Percentiles rank a stretch among this genome's conserved stretches.
phyloP scores from a whole-genome alignment of 129 eudicot genomes.

The Ambrosia artemisiifolia region DNA sequence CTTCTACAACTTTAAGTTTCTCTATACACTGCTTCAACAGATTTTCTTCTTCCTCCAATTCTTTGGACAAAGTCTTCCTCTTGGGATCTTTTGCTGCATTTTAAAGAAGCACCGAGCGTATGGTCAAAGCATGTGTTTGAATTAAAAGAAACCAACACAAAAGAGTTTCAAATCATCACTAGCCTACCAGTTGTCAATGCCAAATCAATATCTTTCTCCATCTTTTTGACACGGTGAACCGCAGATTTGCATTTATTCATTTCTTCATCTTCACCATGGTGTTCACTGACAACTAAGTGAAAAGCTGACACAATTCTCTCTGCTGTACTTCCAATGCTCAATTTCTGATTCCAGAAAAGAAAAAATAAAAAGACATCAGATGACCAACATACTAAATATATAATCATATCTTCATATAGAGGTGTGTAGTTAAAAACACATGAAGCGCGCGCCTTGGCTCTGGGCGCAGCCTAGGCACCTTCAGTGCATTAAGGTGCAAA shows the following conservation, averaged over 20 bases:
- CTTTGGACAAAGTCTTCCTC: constrained; percentile 58
- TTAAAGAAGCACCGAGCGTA: not conserved
- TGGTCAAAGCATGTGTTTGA: not conserved
- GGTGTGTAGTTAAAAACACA: no score
- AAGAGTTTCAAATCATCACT: not conserved
- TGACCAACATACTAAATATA: constrained; percentile 1
- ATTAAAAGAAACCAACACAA: not conserved
- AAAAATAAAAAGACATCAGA: not conserved
- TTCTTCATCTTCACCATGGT: constrained; percentile 67
- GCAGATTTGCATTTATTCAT: constrained; percentile 79
- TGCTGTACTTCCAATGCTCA: constrained; percentile 71
- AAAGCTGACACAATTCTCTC: constrained; percentile 89
- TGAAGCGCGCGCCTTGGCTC: no score
- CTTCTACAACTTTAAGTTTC: constrained; percentile 83
- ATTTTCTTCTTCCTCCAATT: constrained; percentile 74
- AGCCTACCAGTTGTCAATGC: constrained; percentile 65
- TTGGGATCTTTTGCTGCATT: constrained; percentile 77
- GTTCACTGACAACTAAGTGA: constrained; percentile 74
- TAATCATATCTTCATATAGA: not conserved
- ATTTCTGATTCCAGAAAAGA: constrained; percentile 54
- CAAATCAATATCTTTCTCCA: constrained; percentile 68
- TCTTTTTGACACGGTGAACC: constrained; percentile 66
- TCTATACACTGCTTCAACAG: constrained; percentile 59
- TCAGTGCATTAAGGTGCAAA: no score
- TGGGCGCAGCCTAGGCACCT: no score